Evolutionary conservation across 1,284 basidiomycete species (phyloP).

Genomic region (Peniophora sp.): DNA sequence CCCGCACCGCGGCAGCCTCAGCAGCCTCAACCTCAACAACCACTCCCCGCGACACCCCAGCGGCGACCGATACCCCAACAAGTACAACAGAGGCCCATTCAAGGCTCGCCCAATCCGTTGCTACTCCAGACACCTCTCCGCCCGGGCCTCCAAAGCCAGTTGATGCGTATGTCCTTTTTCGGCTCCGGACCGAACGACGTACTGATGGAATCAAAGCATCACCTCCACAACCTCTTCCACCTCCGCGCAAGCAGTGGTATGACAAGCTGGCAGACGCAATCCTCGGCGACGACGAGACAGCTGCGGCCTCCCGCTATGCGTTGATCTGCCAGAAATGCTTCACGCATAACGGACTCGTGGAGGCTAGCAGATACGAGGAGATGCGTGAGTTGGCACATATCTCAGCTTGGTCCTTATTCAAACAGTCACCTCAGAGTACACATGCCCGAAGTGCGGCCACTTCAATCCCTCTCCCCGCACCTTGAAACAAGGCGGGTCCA

Average conservation of each 20-base stretch:
- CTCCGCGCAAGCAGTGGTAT: constrained; percentile 77
- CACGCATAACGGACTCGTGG: constrained; percentile 89
- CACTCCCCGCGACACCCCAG: constrained; percentile 17
- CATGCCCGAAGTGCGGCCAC: constrained; percentile 36
- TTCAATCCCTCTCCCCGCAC: neutral
- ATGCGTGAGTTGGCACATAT: constrained; percentile 57
- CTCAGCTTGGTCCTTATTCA: neutral
- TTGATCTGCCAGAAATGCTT: constrained; percentile 93
- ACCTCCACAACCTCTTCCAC: constrained; percentile 36
- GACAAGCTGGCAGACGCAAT: constrained; percentile 84
- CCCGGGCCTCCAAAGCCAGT: constrained; percentile 24
- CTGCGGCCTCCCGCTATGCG: constrained; percentile 69
- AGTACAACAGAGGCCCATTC: constrained; percentile 10
- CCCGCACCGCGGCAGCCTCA: constrained; percentile 23
- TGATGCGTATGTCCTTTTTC: constrained; percentile 21
- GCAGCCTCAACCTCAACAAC: constrained; percentile 7
- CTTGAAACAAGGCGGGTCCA: neutral
- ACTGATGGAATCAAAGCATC: constrained; percentile 15
- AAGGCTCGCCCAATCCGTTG: constrained; percentile 11
- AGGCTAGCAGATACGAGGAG: constrained; percentile 83
- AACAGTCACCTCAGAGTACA: constrained; percentile 48
- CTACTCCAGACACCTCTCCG: constrained; percentile 17
- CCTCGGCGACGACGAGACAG: constrained; percentile 72
- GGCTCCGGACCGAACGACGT: neutral
- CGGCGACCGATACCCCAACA: constrained; percentile 2